Evolutionary conservation across 2,329 filamentous ascomycete genomes (phyloP).

Genomic region (Aspergillus quadricinctus): DNA sequence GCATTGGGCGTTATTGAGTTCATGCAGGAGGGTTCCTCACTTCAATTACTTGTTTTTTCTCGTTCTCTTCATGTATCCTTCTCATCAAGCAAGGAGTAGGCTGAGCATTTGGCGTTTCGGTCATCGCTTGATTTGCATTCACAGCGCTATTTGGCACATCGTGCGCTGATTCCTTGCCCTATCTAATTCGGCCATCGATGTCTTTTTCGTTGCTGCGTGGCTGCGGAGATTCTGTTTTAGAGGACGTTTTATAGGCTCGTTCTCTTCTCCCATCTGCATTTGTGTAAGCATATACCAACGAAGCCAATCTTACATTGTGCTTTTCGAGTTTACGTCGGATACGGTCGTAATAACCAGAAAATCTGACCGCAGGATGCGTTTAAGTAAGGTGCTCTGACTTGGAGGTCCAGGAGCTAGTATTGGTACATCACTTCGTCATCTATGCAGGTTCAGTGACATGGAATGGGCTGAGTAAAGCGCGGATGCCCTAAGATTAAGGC

Average conservation of each 20-base stretch:
- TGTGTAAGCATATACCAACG: background rate
- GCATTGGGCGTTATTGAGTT: slow-evolving; percentile 20
- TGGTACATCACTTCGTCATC: background rate
- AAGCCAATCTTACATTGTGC: background rate
- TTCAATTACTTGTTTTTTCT: slow-evolving; percentile 6
- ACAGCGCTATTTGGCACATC: background rate
- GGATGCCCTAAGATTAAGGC: background rate
- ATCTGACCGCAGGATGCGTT: background rate
- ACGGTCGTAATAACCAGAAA: background rate
- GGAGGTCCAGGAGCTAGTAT: background rate
- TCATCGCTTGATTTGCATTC: slow-evolving; percentile 3
- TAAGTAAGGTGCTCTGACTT: background rate
- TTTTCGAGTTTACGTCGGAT: background rate
- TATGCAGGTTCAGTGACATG: too few relatives aligned
- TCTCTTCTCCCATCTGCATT: background rate
- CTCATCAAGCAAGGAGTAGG: slow-evolving; percentile 25
- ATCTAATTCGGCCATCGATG: background rate
- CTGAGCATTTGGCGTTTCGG: slow-evolving; percentile 15
- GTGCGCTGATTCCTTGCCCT: background rate
- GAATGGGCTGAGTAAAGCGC: too few relatives aligned
- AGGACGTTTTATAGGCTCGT: background rate
- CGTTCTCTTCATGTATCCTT: slow-evolving; percentile 5
- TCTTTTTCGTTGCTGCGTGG: background rate
- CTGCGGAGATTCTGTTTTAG: background rate
- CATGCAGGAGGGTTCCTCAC: slow-evolving; percentile 4